Evolutionary conservation across 306 rosid species (phyloP).

Genomic region (Gynostemma pentaphyllum): DNA sequence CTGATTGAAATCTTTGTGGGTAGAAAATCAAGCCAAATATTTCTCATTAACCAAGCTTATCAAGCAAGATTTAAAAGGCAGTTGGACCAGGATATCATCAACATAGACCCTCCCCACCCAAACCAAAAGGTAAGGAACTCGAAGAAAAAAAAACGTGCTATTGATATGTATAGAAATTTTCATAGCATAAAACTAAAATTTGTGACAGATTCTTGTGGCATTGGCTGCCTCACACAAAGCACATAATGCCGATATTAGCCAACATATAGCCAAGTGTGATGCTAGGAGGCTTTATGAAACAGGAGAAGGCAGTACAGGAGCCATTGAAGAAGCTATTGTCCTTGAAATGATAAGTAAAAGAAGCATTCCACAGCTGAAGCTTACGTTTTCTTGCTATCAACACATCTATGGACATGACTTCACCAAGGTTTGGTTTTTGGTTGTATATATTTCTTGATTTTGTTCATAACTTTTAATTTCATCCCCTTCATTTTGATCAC

Average conservation of each 20-base stretch:
- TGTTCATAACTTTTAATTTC: neutral
- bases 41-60: conserved; percentile 49
- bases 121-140: conserved; percentile 44
- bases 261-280: conserved; percentile 59
- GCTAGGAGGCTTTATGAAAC: conserved; percentile 61
- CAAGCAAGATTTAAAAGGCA: conserved; percentile 32
- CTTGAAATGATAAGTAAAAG: conserved; percentile 66
- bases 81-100: conserved; percentile 56
- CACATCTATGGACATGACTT: conserved; percentile 70
- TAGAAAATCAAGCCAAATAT: conserved; percentile 63
- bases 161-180: neutral
- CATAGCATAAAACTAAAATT: neutral
- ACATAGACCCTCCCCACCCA: conserved; percentile 56
- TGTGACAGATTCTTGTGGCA: conserved; percentile 51
- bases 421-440: conserved; percentile 41
- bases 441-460: neutral
- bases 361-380: conserved; percentile 59
- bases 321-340: conserved; percentile 39
- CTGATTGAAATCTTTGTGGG: conserved; percentile 49
- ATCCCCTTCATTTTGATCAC: neutral
- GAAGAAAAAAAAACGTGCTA: neutral
- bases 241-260: conserved; percentile 44
- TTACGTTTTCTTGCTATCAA: conserved; percentile 49
- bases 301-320: conserved; percentile 44
- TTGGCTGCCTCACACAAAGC: conserved; percentile 71